Base-by-base conservation (phyloP, 805 yeast genomes). In the Metschnikowia dekortorum region DNA sequence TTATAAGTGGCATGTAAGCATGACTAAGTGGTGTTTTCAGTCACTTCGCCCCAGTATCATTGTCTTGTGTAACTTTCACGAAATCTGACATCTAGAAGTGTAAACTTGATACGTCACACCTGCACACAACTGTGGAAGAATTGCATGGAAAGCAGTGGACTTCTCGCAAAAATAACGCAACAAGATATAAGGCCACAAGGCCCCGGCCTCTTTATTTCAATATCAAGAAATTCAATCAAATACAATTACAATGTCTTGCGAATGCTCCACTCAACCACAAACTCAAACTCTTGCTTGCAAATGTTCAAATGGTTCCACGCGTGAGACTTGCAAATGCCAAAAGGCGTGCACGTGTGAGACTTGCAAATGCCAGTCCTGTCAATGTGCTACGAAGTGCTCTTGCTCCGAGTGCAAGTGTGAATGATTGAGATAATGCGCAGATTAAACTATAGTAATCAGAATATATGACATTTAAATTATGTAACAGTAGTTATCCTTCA, bases 321-420 rank as follows among this genome's bases (percentile, higher is more conserved):
- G 52, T 41, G 39, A 44, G 36, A 38, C 46, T 34, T 43, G 46
- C 39, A 28, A 43, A 7, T 43, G 46, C 39, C n/a, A 34, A 28
- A 35, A 28, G 11, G 33, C 47, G 6, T 50, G 53, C 36, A 31
- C 45, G 44, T 50, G 53, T 42, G 39, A 41, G 35, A 38, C 41
- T 38, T 50, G 49, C 47, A 50, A 46, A 42, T 44, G 47, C 42
- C 42, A 44, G 26, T 14, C 52, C 13, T 49, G 52, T 39, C 46
- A 49, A 41, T 49, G 52, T 36, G 52, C 38, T 18, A 16, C 36
- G 31, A 37, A 41, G 18, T 46, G 52, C 47, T 13, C 46, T 18
- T 49, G 52, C 38, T 11, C 46, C 8, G 44, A 41, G 16, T 49
- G 52, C 47, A 49, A 49, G 43, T 44, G 47, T 32, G 38, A 13